Conservation (phyloP, 2,329 filamentous ascomycete genomes). For the Colletotrichum musae region DNA sequence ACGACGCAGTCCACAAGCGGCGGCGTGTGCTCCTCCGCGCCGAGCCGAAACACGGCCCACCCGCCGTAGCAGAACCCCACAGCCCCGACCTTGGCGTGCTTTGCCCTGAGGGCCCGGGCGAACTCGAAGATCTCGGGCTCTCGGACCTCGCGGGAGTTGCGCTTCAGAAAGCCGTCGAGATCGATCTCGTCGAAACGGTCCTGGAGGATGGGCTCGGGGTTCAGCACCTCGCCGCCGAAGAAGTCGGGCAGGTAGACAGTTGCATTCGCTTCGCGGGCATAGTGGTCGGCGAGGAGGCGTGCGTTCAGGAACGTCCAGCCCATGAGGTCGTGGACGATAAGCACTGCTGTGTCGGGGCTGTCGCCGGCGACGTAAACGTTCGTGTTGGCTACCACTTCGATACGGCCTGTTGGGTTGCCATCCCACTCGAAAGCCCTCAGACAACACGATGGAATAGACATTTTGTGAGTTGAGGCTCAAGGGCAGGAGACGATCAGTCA, state of each 20-base stretch:
- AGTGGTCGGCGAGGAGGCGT: constrained; percentile 62
- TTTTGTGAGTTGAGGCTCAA: neutral
- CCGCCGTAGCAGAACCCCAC: constrained; percentile 67
- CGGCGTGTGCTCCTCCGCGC: constrained; percentile 50
- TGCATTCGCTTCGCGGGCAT: constrained; percentile 60
- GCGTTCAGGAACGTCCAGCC: constrained; percentile 62
- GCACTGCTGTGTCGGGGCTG: constrained; percentile 51
- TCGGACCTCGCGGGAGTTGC: constrained; percentile 54
- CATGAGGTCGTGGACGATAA: constrained; percentile 56
- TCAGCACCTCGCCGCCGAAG: constrained; percentile 53
- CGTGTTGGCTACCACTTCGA: constrained; percentile 49
- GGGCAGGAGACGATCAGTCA: no score
- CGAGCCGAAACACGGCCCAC: constrained; percentile 65
- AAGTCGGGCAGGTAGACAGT: constrained; percentile 60
- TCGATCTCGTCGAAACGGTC: constrained; percentile 53
- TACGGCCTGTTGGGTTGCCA: constrained; percentile 52
- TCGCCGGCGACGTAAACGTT: constrained; percentile 55
- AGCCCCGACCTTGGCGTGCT: constrained; percentile 56
- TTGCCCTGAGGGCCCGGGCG: constrained; percentile 52
- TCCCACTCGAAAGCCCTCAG: constrained; percentile 57
- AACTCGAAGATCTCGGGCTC: constrained; percentile 57
- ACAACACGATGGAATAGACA: constrained; percentile 47
- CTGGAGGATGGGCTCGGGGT: constrained; percentile 47
- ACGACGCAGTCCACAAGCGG: constrained; percentile 61
- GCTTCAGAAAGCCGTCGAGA: constrained; percentile 52